Evolutionary conservation across 2,329 filamentous ascomycete species (phyloP).

Genomic region (Metarhizium robertsii): DNA sequence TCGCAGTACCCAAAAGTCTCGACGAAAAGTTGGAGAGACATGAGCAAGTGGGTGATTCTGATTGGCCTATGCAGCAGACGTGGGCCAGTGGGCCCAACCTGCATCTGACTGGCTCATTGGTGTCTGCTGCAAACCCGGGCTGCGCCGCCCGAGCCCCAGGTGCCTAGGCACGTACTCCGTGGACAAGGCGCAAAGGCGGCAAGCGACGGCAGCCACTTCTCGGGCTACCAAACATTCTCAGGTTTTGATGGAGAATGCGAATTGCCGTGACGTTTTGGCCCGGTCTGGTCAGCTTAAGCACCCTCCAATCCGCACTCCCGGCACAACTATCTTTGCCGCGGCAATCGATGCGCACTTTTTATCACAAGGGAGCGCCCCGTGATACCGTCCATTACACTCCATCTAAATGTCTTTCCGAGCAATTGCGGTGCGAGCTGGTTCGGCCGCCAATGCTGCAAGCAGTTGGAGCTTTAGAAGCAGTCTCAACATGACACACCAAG

Average conservation of each 20-base stretch:
- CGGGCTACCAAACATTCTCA: not conserved
- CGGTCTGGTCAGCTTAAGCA: not conserved
- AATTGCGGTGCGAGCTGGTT: conserved; percentile 43
- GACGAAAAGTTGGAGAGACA: conserved; percentile 23
- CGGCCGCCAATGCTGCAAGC: conserved; percentile 35
- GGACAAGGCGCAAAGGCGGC: not conserved
- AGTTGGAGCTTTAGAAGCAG: conserved; percentile 31
- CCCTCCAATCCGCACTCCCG: conserved; percentile 3
- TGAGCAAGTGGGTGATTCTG: conserved; percentile 8
- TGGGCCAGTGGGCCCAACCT: not conserved
- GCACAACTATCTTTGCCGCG: conserved; percentile 10
- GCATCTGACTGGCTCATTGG: conserved; percentile 2
- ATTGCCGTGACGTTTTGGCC: not conserved
- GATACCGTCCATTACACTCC: conserved; percentile 1
- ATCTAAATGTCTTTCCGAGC: conserved; percentile 47
- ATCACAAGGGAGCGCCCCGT: conserved; percentile 25
- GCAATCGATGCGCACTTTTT: conserved; percentile 24
- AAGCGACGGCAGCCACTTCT: not conserved
- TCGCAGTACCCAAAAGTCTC: conserved; percentile 14
- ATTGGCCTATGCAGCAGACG: conserved; percentile 15
- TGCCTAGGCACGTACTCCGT: too few species aligned
- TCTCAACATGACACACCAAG: conserved; percentile 68
- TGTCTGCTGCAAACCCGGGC: not conserved
- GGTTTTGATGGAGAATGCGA: not conserved
- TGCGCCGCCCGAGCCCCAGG: conserved; percentile 3